Evolutionary conservation across 352 stramenopile genomes (phyloP), one percentile per base, ranked within the genome.

Genomic region (Thalassiosira pacifica): DNA sequence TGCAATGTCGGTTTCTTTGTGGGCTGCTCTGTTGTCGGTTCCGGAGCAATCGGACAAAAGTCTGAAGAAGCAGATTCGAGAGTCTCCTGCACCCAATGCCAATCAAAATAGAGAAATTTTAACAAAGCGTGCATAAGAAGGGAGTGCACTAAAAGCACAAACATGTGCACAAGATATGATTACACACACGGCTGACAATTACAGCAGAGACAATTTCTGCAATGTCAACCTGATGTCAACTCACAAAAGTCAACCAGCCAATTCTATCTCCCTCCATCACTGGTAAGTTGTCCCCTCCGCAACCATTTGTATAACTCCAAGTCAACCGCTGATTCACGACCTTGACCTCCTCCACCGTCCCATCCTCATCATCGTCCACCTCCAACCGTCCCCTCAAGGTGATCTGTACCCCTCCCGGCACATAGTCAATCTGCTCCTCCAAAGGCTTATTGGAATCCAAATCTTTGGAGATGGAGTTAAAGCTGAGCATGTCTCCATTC

Each of bases 161-260:
- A n/a, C n/a, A n/a, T n/a, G n/a, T n/a, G n/a, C n/a, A n/a, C n/a
- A n/a, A n/a, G n/a, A n/a, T n/a, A n/a, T n/a, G n/a, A n/a, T n/a
- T n/a, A n/a, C n/a, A n/a, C n/a, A n/a, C n/a, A n/a, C n/a, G n/a
- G n/a, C n/a, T n/a, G n/a, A n/a, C n/a, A n/a, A n/a, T n/a, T n/a
- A n/a, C n/a, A n/a, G n/a, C n/a, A n/a, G n/a, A n/a, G n/a, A n/a
- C n/a, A n/a, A n/a, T n/a, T n/a, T n/a, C n/a, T n/a, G n/a, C n/a
- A n/a, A n/a, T n/a, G n/a, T n/a, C n/a, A n/a, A n/a, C n/a, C n/a
- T n/a, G n/a, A n/a, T 57, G 24, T 57, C 4, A 34, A 78, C 70
- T 78, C 31, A 78, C 70, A 60, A 81, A 68, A 16, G 34, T 68
- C 48, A 81, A 16, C 73, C 73, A 81, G 26, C 31, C 64, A 61